These are phyloP conservation scores for Cynanchum wilfordii DNA, from an alignment of 257 asterid genomes.

Conservation along the genomic window DNA sequence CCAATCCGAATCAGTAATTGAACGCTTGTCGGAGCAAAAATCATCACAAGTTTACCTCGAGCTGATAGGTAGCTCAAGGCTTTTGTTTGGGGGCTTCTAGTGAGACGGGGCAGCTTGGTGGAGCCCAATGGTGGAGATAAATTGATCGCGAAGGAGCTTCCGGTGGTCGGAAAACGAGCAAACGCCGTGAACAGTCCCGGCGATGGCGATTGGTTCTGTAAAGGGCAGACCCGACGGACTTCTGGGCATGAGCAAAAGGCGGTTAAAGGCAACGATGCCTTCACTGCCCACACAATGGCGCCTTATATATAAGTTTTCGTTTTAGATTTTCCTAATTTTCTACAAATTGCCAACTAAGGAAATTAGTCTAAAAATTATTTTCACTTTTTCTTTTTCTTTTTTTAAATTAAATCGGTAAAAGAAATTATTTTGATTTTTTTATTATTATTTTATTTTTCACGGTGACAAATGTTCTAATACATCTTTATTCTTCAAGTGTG, in stretches of 20 bases:
- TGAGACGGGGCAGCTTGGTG: neutral
- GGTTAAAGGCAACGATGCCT: conserved; percentile 3
- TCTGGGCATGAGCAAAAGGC: conserved; percentile 7
- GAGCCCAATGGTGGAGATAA: neutral
- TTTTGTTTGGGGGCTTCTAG: neutral
- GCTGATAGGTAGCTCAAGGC: neutral
- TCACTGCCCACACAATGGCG: neutral
- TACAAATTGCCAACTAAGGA: neutral
- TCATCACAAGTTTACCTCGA: conserved; percentile 1
- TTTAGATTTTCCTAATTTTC: neutral
- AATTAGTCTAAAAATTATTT: neutral
- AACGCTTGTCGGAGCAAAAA: neutral
- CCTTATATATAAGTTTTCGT: conserved; percentile 3
- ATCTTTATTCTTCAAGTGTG: too few relatives aligned
- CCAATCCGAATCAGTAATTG: neutral
- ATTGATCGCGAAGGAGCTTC: neutral
- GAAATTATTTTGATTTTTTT: neutral
- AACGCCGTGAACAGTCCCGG: neutral
- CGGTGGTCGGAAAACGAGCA: neutral
- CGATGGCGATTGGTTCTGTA: neutral
- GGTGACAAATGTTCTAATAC: too few relatives aligned
- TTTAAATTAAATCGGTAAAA: neutral
- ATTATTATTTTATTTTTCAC: neutral
- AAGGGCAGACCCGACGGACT: conserved; percentile 1
- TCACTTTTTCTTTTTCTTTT: neutral